phyloP scores from a whole-genome alignment of 2,329 filamentous ascomycete genomes.

The Cercospora brassicicola region DNA sequence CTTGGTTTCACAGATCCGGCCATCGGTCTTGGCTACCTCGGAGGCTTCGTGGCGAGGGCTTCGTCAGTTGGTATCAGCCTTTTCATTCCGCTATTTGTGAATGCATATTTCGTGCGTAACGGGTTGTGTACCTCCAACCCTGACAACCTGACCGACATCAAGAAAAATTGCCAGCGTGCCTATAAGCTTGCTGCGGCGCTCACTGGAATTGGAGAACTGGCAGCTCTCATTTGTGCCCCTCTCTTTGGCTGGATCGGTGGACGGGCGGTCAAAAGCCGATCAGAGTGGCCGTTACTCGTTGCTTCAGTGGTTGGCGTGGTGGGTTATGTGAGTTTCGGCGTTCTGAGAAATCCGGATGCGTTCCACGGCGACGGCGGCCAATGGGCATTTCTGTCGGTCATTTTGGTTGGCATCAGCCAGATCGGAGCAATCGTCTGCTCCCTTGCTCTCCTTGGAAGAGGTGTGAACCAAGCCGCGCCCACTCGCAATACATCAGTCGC shows the following conservation, averaged over 20 bases:
- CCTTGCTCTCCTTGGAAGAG: constrained; percentile 79
- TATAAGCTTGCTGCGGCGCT: constrained; percentile 86
- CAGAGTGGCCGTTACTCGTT: constrained; percentile 70
- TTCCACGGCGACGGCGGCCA: constrained; percentile 60
- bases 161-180: constrained; percentile 78
- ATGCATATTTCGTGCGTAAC: constrained; percentile 80
- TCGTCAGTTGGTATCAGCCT: constrained; percentile 93
- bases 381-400: constrained; percentile 65
- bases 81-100: constrained; percentile 90
- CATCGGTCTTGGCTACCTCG: constrained; percentile 85
- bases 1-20: constrained; percentile 73
- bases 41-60: constrained; percentile 90
- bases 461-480: constrained; percentile 58
- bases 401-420: constrained; percentile 84
- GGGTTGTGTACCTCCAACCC: constrained; percentile 68
- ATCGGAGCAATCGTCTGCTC: constrained; percentile 96
- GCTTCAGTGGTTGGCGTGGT: constrained; percentile 72
- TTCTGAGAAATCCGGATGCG: constrained; percentile 74
- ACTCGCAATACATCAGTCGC: constrained; percentile 17
- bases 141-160: constrained; percentile 61
- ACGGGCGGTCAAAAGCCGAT: constrained; percentile 52
- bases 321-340: constrained; percentile 75
- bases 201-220: constrained; percentile 83
- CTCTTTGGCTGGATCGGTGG: constrained; percentile 84
- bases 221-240: constrained; percentile 81